Base-by-base conservation (phyloP, 352 stramenopile species). In the Thraustochytrium sp. region DNA sequence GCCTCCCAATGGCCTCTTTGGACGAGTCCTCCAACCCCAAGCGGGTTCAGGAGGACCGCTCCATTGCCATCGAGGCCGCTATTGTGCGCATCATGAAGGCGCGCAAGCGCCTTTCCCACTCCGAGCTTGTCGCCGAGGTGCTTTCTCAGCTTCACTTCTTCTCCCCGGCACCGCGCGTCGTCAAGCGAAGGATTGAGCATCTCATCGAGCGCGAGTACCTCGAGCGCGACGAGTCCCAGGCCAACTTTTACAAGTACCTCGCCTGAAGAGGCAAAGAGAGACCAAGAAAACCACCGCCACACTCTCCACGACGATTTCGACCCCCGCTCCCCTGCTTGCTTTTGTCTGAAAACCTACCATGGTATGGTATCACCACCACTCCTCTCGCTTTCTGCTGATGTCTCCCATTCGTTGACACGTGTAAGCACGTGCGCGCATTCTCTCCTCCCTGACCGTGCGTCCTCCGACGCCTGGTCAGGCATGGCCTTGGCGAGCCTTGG, bases 61-160 rank as follows among this genome's bases (percentile, higher is more conserved):
- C 92, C 82, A 97, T 98, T 89, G 96, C 96, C 26, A 99, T 99
- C 87, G 97, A 99, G 90, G 97, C 97, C 48, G 96, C 96, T 16
- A 98, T 99, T 86, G 97, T 99, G 51, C 94, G 97, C 87, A 99
- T 99, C 89, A 99, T 99, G 97, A 99, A 99, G 90, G 95, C 95
- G 26, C 80, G 85, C 40, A 90, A 90, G 78, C 68, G 65, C 9
- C 89, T 99, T 74, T 90, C 95, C 75, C 97, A 99, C 87, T 94
- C 98, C 87, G 93, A 99, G 87, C 91, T 99, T 16, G 93, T 99
- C 55, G 97, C 96, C 46, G 96, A 99, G 88, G 96, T 99, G 68
- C 87, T 99, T 49, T 95, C 89, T 44, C 96, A 99, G 86, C 90
- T 99, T 44, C 90, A 93, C 5, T 99, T 99, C 86, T 99, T 99